Evolutionary conservation across 768 basidiomycete species (phyloP).

Genomic region (Kockovaella imperatae): DNA sequence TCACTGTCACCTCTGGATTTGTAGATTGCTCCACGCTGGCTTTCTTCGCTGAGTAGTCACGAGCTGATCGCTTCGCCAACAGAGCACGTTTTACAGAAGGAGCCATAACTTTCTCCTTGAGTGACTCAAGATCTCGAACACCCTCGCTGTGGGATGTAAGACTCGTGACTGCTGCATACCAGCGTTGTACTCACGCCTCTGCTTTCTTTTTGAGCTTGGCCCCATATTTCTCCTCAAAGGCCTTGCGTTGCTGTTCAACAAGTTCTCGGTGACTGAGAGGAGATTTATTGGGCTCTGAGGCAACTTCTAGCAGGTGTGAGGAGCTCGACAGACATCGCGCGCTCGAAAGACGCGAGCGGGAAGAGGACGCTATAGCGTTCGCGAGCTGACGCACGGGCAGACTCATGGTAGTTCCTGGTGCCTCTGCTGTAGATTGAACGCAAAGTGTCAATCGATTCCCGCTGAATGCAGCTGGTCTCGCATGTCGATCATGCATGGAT

Average conservation of each 20-base stretch:
- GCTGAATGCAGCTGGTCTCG: too few relatives aligned
- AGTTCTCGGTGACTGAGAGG: slow-evolving; percentile 36
- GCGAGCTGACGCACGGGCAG: too few relatives aligned
- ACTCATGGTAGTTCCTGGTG: too few relatives aligned
- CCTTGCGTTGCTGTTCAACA: slow-evolving; percentile 33
- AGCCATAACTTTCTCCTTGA: slow-evolving; percentile 42
- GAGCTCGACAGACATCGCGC: too few relatives aligned
- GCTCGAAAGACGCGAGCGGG: too few relatives aligned
- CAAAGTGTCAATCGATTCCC: too few relatives aligned
- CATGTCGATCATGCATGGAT: too few relatives aligned
- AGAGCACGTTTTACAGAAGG: slow-evolving; percentile 16
- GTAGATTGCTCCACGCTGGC: neutral
- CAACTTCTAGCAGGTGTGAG: too few relatives aligned
- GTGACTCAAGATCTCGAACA: slow-evolving; percentile 45
- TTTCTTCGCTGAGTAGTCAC: slow-evolving; percentile 2
- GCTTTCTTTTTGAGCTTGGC: slow-evolving; percentile 61
- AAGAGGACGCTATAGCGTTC: too few relatives aligned
- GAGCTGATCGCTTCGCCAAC: slow-evolving; percentile 10
- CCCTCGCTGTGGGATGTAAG: slow-evolving; percentile 44
- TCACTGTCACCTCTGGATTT: neutral
- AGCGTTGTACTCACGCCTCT: slow-evolving; percentile 53
- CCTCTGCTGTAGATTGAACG: too few relatives aligned
- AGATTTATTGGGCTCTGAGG: too few relatives aligned
- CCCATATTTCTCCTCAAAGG: slow-evolving; percentile 51
- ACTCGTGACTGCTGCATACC: neutral